A percentile compares a stretch with the other conserved stretches of the same genome.
Evolutionary conservation across 108 stramenopile genomes (phyloP).

Genomic region (Stephanodiscus minutulus): DNA sequence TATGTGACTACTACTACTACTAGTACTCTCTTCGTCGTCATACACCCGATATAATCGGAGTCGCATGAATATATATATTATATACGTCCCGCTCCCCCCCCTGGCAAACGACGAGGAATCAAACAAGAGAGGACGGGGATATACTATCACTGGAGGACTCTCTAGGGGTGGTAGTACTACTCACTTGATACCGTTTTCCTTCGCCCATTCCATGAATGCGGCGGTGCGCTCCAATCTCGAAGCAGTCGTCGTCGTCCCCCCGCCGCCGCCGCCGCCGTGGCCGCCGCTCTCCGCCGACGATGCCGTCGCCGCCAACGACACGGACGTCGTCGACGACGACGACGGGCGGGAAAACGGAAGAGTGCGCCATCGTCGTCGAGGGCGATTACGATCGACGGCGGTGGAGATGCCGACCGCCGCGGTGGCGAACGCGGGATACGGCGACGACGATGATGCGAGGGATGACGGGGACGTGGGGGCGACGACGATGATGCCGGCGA

Average conservation of each 20-base stretch:
- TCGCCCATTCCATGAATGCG: slow-evolving; percentile 49
- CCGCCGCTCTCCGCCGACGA: neutral
- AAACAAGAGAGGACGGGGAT: neutral
- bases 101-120: too few species aligned
- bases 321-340: slow-evolving; percentile 2
- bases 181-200: slow-evolving; percentile 44
- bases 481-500: neutral
- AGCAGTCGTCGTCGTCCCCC: neutral
- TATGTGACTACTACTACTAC: neutral
- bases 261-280: slow-evolving; percentile 10
- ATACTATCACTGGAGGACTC: too few species aligned
- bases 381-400: neutral
- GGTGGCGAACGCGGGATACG: neutral
- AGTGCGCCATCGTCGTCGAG: neutral
- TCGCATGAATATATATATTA: too few species aligned
- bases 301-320: slow-evolving; percentile 22
- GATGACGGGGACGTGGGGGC: neutral
- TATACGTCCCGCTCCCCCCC: too few species aligned
- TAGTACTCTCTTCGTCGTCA: too few species aligned
- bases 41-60: too few species aligned
- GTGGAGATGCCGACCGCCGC: too few species aligned
- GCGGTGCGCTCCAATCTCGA: slow-evolving; percentile 40
- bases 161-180: too few species aligned
- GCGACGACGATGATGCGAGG: neutral
- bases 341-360: neutral